Evolutionary conservation across 1,139 yeast genomes (phyloP), one percentile per base, ranked within the genome.

Genomic region (Pneumocystis canis): DNA sequence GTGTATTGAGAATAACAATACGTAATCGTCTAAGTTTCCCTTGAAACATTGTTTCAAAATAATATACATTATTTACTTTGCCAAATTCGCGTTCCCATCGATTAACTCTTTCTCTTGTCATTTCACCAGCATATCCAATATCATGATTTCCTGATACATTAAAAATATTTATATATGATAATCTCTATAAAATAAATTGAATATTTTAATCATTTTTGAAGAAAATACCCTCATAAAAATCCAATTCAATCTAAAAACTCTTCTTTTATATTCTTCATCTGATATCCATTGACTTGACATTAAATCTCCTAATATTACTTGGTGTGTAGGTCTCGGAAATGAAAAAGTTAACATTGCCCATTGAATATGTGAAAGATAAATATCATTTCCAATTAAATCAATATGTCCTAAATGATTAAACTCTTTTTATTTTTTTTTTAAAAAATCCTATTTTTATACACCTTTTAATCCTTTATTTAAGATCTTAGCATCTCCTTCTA

Each of bases 211-310:
- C 20, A 11, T 5, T n/a, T 25, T 47, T 11, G 2, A 1, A 20
- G 16, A 9, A 63, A 73, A 73, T 18, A 74, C 72, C 5, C 73
- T 68, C 14, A 62, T 82, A 63, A 83, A 47, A 1, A 25, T 28
- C 4, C n/a, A 11, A 7, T 81, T 71, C 82, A 89, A 66, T 97
- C 76, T 66, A 78, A 78, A 0, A 92, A 61, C 87, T 65, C 98
- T 79, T 70, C 84, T 82, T 72, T 80, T 84, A 73, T 88, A 92
- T 73, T 90, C 97, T 18, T 83, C 80, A 73, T 89, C 96, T 58
- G 80, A 79, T 67, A 92, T 89, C 97, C 98, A 92, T 75, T 92
- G 98, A 16, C 94, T 85, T n/a, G 96, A 87, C 67, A 92, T 83
- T 67, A 89, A 78, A 73, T 92, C 98, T 0, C 98, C 98, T 83